Evolutionary conservation across 495 filamentous ascomycete genomes (phyloP).

Genomic region (Xylaria cubensis): DNA sequence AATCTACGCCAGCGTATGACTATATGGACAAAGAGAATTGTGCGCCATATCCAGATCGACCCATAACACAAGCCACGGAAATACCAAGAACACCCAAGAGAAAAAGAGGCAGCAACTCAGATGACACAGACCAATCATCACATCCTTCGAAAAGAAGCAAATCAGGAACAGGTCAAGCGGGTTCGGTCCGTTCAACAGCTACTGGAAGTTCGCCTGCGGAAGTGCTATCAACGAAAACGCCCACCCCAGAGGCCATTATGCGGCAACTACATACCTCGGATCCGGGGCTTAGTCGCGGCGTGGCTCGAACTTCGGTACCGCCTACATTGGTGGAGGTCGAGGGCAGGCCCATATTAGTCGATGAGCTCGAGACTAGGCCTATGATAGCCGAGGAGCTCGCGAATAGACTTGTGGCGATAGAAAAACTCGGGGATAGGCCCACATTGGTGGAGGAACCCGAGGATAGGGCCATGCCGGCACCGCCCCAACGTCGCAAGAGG

Average conservation of each 20-base stretch:
- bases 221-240: too few relatives aligned
- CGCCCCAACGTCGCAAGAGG: conserved; percentile 25
- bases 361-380: too few relatives aligned
- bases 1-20: background rate
- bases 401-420: too few relatives aligned
- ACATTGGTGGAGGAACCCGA: conserved; percentile 7
- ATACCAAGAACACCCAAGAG: background rate
- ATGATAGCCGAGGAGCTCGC: too few relatives aligned
- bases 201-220: background rate
- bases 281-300: background rate
- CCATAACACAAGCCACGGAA: background rate
- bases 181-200: background rate
- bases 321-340: conserved; percentile 14
- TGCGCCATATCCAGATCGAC: background rate
- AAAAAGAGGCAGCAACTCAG: background rate
- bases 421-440: background rate
- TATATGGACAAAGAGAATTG: conserved; percentile 5
- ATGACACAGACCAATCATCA: background rate
- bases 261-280: background rate
- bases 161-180: background rate
- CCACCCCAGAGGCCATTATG: background rate
- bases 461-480: conserved; percentile 13
- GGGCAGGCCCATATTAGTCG: background rate
- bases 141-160: background rate
- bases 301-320: too few relatives aligned